Percentiles rank a stretch among this genome's conserved stretches.
Evolutionary conservation across 2,329 filamentous ascomycete genomes (phyloP).

Genomic region (Ascosphaera apis): DNA sequence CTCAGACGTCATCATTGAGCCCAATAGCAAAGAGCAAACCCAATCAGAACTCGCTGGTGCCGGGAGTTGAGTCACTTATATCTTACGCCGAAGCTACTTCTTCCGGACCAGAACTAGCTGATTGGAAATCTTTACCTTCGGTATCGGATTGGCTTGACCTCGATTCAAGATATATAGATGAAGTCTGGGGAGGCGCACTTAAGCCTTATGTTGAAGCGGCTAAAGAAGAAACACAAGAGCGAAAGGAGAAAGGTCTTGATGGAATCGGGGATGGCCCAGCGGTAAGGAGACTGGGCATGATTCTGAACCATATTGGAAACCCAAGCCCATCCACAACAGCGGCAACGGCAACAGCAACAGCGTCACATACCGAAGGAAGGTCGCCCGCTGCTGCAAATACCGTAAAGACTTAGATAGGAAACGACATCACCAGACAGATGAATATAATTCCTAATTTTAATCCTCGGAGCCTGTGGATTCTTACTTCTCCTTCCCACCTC

Average conservation of each 20-base stretch:
- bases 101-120: background rate
- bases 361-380: background rate
- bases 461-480: no score
- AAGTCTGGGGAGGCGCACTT: slow-evolving; percentile 5
- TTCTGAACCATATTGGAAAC: background rate
- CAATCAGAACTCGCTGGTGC: slow-evolving; percentile 4
- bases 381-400: no score
- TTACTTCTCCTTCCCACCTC: no score
- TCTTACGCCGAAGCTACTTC: background rate
- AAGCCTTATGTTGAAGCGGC: background rate
- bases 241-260: background rate
- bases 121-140: slow-evolving; percentile 3
- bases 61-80: slow-evolving; percentile 6
- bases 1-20: background rate
- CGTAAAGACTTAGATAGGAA: no score
- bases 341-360: background rate
- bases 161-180: slow-evolving; percentile 5
- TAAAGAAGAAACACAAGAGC: background rate
- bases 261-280: background rate
- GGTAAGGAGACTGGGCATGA: background rate
- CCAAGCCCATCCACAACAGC: background rate
- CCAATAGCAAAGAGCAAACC: background rate
- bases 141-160: slow-evolving; percentile 6
- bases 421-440: no score
- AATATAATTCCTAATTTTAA: no score